These are phyloP conservation scores for Avena insularis DNA, from an alignment of 176 grass and related monocot genomes.

Conservation along the genomic window DNA sequence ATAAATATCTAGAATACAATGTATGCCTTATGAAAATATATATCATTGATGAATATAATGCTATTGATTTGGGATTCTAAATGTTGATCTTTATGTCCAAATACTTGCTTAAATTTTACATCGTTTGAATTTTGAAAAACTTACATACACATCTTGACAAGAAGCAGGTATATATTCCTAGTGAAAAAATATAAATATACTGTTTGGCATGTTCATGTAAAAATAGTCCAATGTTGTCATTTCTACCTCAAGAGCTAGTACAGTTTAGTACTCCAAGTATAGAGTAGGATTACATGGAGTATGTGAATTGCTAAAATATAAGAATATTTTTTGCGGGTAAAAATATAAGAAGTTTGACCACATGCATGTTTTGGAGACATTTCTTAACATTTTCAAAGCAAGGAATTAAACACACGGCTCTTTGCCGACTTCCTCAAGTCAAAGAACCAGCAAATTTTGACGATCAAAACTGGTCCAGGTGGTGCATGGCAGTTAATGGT, in stretches of 20 bases:
- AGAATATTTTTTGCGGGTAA: neutral
- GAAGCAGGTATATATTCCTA: neutral
- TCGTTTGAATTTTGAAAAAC: too few species aligned
- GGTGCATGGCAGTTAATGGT: neutral
- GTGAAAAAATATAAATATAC: neutral
- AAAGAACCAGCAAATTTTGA: neutral
- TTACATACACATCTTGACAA: too few species aligned
- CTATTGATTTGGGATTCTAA: too few species aligned
- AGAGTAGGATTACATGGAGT: too few species aligned
- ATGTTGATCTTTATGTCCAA: too few species aligned
- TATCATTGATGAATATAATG: too few species aligned
- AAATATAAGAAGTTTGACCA: neutral
- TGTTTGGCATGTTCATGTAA: neutral
- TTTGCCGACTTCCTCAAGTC: neutral
- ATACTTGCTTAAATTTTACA: too few species aligned
- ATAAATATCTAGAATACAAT: too few species aligned
- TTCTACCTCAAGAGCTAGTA: neutral
- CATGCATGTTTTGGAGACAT: neutral
- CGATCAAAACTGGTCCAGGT: neutral
- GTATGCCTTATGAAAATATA: too few species aligned
- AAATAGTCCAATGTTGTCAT: neutral
- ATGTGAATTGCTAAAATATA: neutral
- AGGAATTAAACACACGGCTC: neutral
- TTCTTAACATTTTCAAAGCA: neutral
- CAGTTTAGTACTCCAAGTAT: neutral